A percentile compares a stretch with the other conserved stretches of the same genome.
Conservation (phyloP, 2,329 filamentous ascomycete species). For the Pleomassaria siparia region DNA sequence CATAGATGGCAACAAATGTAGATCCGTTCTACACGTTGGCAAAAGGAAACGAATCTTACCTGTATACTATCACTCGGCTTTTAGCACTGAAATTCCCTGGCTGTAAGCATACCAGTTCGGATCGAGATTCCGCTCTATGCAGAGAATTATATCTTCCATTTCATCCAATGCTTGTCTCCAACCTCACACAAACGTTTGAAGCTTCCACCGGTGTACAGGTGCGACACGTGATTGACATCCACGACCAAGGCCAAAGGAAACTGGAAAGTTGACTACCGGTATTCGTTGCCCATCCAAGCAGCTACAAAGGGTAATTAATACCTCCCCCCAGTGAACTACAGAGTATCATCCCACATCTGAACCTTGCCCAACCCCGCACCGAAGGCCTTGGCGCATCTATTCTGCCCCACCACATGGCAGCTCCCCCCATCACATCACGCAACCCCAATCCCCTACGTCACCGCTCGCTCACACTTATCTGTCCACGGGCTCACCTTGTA, state of each 20-base stretch:
- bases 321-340: too few relatives aligned
- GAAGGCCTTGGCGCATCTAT: background rate
- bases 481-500: background rate
- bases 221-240: too few relatives aligned
- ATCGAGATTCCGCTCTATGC: too few relatives aligned
- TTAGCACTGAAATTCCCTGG: background rate
- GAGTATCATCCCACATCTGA: background rate
- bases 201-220: too few relatives aligned
- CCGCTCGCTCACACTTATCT: conserved; percentile 1
- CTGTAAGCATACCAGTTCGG: background rate
- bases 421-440: too few relatives aligned
- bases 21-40: background rate
- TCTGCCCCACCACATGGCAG: conserved; percentile 1
- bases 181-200: too few relatives aligned
- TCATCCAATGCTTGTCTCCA: too few relatives aligned
- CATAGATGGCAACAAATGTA: background rate
- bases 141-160: background rate
- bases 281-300: background rate
- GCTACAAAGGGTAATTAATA: background rate
- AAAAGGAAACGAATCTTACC: background rate
- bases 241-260: too few relatives aligned
- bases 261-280: too few relatives aligned
- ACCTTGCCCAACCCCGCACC: background rate
- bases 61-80: background rate
- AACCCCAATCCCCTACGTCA: background rate